Percentiles rank a stretch among this genome's conserved stretches.
Evolutionary conservation across 2,329 filamentous ascomycete species (phyloP).

Genomic region (Calonectria honghensis): DNA sequence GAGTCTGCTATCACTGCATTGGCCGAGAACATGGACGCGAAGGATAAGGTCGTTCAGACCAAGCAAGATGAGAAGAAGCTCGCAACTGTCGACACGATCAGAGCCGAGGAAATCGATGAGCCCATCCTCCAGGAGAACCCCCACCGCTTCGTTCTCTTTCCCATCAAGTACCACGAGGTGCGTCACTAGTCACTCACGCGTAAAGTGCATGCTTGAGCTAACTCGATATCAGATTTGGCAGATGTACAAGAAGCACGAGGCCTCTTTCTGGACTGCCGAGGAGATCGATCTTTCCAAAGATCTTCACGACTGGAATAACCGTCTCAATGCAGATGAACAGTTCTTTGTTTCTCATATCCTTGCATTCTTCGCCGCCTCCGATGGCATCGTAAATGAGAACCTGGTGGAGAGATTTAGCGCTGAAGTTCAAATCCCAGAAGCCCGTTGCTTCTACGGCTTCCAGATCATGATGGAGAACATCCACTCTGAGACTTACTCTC

Average conservation of each 20-base stretch:
- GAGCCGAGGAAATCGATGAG: constrained; percentile 86
- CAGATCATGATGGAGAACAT: constrained; percentile 99
- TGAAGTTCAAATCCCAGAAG: constrained; percentile 98
- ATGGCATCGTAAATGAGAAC: constrained; percentile 99
- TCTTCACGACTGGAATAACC: constrained; percentile 99
- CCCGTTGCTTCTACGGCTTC: constrained; percentile 99
- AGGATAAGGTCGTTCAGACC: constrained; percentile 73
- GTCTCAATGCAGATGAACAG: constrained; percentile 95
- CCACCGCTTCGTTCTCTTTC: constrained; percentile 97
- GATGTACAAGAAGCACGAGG: constrained; percentile 99
- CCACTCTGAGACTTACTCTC: constrained; percentile 99
- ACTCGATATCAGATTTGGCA: constrained; percentile 89
- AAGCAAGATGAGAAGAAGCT: constrained; percentile 61
- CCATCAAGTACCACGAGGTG: constrained; percentile 99
- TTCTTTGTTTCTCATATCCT: constrained; percentile 99
- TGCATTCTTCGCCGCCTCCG: constrained; percentile 98
- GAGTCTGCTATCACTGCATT: constrained; percentile 69
- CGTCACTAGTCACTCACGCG: constrained; percentile 79
- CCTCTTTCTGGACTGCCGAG: constrained; percentile 99
- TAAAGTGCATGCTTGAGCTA: constrained; percentile 74
- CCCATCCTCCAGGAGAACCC: constrained; percentile 96
- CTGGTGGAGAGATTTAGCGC: constrained; percentile 97
- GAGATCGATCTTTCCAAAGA: constrained; percentile 99
- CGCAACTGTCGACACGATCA: constrained; percentile 71
- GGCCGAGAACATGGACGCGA: constrained; percentile 75